These are phyloP conservation scores for Myrmaecium sp. DNA, from an alignment of 2,329 filamentous ascomycete genomes.

Conservation along the genomic window DNA sequence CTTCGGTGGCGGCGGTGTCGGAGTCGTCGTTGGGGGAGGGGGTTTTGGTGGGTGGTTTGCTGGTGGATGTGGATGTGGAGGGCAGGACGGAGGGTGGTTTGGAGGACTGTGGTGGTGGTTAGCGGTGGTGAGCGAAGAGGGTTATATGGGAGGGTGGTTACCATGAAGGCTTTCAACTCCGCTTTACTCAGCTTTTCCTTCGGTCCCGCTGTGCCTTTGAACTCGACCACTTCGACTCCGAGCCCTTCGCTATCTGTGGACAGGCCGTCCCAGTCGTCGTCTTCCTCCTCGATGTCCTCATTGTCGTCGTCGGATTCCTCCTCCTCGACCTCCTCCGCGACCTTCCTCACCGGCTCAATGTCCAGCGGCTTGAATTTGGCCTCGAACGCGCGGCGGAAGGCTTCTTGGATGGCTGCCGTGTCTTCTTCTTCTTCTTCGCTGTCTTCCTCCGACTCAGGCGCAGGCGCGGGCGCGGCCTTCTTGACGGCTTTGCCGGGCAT, in stretches of 20 bases:
- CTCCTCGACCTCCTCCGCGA: constrained; percentile 12
- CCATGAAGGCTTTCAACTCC: constrained; percentile 69
- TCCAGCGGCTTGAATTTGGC: constrained; percentile 65
- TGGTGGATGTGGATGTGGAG: constrained; percentile 9
- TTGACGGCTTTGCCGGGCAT: constrained; percentile 5
- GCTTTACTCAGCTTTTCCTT: constrained; percentile 28
- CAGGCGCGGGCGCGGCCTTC: constrained; percentile 11
- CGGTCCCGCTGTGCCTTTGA: constrained; percentile 15
- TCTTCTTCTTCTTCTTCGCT: constrained; percentile 30
- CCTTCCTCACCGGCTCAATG: constrained; percentile 14
- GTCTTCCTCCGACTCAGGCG: constrained; percentile 14
- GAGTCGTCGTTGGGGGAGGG: constrained; percentile 19
- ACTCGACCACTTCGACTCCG: constrained; percentile 28
- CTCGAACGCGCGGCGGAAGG: constrained; percentile 77
- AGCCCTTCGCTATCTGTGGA: constrained; percentile 33
- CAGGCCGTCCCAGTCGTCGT: constrained; percentile 43
- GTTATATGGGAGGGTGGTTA: constrained; percentile 14
- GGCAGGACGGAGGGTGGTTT: constrained; percentile 29
- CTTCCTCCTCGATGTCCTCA: constrained; percentile 11
- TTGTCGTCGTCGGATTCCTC: constrained; percentile 14
- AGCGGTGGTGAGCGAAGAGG: constrained; percentile 1
- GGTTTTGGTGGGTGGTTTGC: constrained; percentile 8
- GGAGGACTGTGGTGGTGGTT: constrained; percentile 23
- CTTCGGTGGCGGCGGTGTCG: constrained; percentile 43
- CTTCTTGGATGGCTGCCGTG: constrained; percentile 47